Conservation (phyloP, 495 filamentous ascomycete species). For the Achaetomiella virescens region DNA sequence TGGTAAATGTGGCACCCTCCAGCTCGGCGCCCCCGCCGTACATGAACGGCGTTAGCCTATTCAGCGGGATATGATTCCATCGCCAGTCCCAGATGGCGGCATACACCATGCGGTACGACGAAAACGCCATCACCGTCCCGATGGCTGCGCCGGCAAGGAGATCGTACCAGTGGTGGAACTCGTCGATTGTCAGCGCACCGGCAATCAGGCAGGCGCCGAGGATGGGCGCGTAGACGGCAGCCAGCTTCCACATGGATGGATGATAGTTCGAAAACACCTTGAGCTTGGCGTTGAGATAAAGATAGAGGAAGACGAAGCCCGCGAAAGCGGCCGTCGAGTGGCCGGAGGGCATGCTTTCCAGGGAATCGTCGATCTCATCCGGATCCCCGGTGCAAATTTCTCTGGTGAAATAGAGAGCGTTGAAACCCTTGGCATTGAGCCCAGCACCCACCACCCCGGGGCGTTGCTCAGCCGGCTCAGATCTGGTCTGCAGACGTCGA, state of each 20-base stretch:
- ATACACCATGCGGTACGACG: constrained; percentile 53
- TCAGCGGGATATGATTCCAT: constrained; percentile 48
- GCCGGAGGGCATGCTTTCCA: constrained; percentile 56
- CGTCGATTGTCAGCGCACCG: constrained; percentile 54
- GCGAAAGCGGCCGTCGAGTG: constrained; percentile 55
- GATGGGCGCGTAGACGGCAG: constrained; percentile 36
- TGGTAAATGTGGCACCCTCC: no score
- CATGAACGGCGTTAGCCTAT: no score
- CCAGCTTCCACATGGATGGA: constrained; percentile 38
- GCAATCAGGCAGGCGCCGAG: constrained; percentile 52
- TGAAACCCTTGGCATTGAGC: constrained; percentile 28
- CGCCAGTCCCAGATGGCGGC: constrained; percentile 54
- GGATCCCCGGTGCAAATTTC: constrained; percentile 40
- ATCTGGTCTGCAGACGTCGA: constrained; percentile 51
- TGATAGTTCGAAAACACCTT: constrained; percentile 56
- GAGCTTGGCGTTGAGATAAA: constrained; percentile 61
- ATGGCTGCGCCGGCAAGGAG: constrained; percentile 51
- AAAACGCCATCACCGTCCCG: constrained; percentile 51
- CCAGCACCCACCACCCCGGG: constrained; percentile 28
- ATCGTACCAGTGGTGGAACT: constrained; percentile 58
- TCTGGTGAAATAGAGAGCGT: constrained; percentile 41
- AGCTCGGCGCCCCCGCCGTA: no score
- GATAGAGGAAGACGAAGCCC: constrained; percentile 47
- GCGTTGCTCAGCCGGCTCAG: constrained; percentile 26
- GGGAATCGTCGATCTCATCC: constrained; percentile 38